Evolutionary conservation across 1,139 yeast genomes (phyloP).

Genomic region (Nakaseomyces bracarensis): DNA sequence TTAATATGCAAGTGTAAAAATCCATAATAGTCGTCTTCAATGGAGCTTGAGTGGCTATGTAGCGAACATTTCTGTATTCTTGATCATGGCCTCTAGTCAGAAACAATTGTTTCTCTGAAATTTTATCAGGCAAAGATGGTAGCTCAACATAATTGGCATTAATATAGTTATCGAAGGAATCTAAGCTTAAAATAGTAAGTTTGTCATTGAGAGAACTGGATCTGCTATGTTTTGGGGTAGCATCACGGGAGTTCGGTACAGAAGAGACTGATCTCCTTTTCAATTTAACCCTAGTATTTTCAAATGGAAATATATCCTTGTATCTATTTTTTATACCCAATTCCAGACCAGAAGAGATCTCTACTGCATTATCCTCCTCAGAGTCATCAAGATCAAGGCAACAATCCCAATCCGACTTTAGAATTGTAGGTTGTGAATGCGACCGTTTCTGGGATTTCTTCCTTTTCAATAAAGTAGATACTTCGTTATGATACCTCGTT

Average conservation of each 20-base stretch:
- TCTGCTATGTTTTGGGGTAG: constrained; percentile 7
- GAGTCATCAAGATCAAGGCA: constrained; percentile 13
- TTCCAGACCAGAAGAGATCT: constrained; percentile 65
- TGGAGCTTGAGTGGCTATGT: constrained; percentile 85
- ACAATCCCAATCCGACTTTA: constrained; percentile 13
- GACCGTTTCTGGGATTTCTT: constrained; percentile 14
- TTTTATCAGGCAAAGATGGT: constrained; percentile 16
- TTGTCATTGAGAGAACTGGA: constrained; percentile 12
- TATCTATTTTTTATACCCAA: constrained; percentile 69
- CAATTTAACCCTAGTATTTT: constrained; percentile 58
- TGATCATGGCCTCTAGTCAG: constrained; percentile 3
- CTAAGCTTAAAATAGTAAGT: constrained; percentile 6
- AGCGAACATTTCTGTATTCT: constrained; percentile 31
- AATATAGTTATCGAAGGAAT: constrained; percentile 39
- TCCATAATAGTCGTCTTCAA: constrained; percentile 61
- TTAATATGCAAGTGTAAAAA: constrained; percentile 63
- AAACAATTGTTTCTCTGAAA: background rate
- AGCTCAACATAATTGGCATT: constrained; percentile 49
- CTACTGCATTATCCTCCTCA: constrained; percentile 31
- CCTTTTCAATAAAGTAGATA: constrained; percentile 3
- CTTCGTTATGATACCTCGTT: background rate
- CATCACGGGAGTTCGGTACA: constrained; percentile 5
- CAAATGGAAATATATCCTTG: constrained; percentile 73
- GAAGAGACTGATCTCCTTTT: constrained; percentile 17
- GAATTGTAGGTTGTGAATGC: constrained; percentile 19